These are phyloP conservation scores for Hura crepitans DNA, from an alignment of 441 rosid genomes.

Conservation along the genomic window DNA sequence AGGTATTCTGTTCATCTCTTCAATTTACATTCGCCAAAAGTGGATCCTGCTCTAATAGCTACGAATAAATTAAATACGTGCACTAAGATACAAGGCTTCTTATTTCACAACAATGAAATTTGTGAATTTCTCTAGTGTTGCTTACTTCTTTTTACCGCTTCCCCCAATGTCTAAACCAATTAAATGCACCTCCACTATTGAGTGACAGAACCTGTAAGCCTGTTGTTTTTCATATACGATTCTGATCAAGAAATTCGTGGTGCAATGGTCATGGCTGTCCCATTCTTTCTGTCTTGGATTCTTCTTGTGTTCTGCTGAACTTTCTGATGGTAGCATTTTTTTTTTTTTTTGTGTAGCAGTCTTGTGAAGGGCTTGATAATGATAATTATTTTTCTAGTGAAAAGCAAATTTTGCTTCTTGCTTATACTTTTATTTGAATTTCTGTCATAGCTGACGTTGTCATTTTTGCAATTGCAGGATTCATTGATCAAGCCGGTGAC, in stretches of 20 bases:
- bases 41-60: no score
- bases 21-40: not conserved
- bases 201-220: not conserved
- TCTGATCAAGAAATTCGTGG: not conserved
- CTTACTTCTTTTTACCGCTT: not conserved
- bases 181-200: not conserved
- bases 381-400: no score
- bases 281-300: not conserved
- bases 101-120: no score
- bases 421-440: not conserved
- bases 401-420: not conserved
- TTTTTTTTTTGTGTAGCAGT: not conserved
- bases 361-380: not conserved
- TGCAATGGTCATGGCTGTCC: not conserved
- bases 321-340: not conserved
- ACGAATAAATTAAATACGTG: no score
- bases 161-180: not conserved
- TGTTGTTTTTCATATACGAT: not conserved
- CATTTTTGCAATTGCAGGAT: conserved; percentile 42
- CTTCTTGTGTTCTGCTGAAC: not conserved
- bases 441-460: not conserved
- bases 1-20: not conserved
- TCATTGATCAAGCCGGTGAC: conserved; percentile 74
- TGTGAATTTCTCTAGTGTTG: not conserved
- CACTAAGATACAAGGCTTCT: no score